Conservation (phyloP, 148 eudicot species). For the Rhododendron ovatum region DNA sequence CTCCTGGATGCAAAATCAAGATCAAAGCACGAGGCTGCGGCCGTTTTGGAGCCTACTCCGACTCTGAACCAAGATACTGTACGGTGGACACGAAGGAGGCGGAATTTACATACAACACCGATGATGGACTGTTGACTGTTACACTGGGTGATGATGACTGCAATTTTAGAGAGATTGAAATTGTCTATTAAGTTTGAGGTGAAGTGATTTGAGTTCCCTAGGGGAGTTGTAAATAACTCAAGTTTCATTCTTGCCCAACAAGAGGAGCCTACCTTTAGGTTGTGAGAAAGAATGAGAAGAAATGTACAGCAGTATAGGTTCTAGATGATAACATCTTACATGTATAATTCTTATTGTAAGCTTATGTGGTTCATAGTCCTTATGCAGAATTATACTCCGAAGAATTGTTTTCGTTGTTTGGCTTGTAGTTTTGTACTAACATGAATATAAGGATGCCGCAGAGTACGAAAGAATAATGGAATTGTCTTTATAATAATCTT, state of each 20-base stretch:
- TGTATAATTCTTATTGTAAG: neutral
- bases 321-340: neutral
- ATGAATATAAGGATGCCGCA: neutral
- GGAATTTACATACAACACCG: neutral
- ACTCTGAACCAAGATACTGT: neutral
- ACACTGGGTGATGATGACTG: slow-evolving; percentile 39
- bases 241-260: neutral
- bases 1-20: slow-evolving; percentile 22
- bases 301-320: neutral
- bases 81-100: slow-evolving; percentile 21
- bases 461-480: neutral
- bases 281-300: neutral
- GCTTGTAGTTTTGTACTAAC: neutral
- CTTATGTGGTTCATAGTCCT: neutral
- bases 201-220: neutral
- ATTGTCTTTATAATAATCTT: too few relatives aligned
- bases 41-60: slow-evolving; percentile 49
- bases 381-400: neutral
- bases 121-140: slow-evolving; percentile 41
- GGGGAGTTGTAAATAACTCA: neutral
- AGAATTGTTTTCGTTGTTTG: neutral
- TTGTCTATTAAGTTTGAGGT: slow-evolving; percentile 18
- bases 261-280: neutral
- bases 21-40: slow-evolving; percentile 43
- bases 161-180: slow-evolving; percentile 33